Evolutionary conservation across 2,329 filamentous ascomycete species (phyloP).

Genomic region (Sclerotinia nivalis): DNA sequence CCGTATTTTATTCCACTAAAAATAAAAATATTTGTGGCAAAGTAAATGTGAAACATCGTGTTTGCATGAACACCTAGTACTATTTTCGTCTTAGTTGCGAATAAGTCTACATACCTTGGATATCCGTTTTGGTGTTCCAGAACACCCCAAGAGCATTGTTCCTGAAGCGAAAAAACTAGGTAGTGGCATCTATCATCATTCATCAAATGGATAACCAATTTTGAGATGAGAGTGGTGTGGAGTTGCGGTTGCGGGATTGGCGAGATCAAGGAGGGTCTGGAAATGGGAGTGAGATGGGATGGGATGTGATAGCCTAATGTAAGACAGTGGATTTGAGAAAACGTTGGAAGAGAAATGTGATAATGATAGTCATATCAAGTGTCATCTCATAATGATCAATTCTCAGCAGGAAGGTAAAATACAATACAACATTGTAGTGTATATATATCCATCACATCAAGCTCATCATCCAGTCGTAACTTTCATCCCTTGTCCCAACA

Average conservation of each 20-base stretch:
- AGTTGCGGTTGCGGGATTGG: too few species aligned
- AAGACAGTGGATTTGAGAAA: too few species aligned
- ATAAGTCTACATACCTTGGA: neutral
- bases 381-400: neutral
- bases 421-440: neutral
- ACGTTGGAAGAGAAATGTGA: too few species aligned
- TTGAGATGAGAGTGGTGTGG: neutral
- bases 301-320: too few species aligned
- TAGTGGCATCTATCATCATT: too few species aligned
- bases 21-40: neutral
- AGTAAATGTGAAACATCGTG: neutral
- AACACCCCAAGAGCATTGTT: neutral
- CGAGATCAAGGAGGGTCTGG: neutral
- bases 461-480: neutral
- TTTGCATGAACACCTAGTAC: neutral
- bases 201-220: neutral
- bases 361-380: neutral
- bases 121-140: too few species aligned
- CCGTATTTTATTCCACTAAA: neutral
- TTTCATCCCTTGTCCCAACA: neutral
- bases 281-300: neutral
- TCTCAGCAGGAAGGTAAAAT: neutral
- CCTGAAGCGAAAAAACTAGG: too few species aligned
- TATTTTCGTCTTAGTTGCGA: neutral
- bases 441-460: neutral